Base-by-base conservation (phyloP, 352 stramenopile species). In the Pythium brachiatum region DNA sequence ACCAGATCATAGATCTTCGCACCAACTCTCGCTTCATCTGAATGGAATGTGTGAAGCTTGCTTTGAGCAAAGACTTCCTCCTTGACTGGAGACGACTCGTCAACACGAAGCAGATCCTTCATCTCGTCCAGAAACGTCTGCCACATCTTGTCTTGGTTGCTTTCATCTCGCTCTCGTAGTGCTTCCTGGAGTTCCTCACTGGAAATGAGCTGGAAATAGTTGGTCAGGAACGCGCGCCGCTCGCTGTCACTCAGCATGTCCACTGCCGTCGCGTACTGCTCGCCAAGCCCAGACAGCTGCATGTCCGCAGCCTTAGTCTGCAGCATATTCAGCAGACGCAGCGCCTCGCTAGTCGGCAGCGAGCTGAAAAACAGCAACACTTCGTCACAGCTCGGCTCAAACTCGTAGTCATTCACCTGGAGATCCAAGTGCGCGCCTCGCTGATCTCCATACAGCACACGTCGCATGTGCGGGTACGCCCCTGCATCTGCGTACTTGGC, bases 201-300 rank as follows among this genome's bases (percentile, higher is more conserved):
- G 0, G 66, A 67, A 13, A 90, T 66, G 27, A 84, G 73, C 25
- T 77, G 69, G n/a, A 89, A 83, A 34, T 82, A 90, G 44, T 90
- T 78, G 23, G 68, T 70, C 25, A 89, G 60, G 29, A 90, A 90
- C 11, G 51, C 15, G 11, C 73, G 64, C 39, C 78, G 64, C 18
- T 87, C 69, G 29, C 69, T 70, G 23, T 76, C 70, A 3, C 70
- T 56, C 39, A 89, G 70, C 20, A 79, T 47, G 13, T 86, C 79
- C 16, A 86, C 73, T 3, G 61, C 77, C 5, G 67, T 55, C 0
- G 81, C 81, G 23, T 81, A 69, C 50, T 67, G 53, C 32, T 87
- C 78, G 0, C 68, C 70, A 0, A 89, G 55, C 15, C 70, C 60
- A 0, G 76, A 68, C 18, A 88, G 62, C 2, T 75, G 56, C 8